These are phyloP conservation scores for Mucor sp. DNA, from an alignment of 371 early-diverging fungal species.

Conservation along the genomic window DNA sequence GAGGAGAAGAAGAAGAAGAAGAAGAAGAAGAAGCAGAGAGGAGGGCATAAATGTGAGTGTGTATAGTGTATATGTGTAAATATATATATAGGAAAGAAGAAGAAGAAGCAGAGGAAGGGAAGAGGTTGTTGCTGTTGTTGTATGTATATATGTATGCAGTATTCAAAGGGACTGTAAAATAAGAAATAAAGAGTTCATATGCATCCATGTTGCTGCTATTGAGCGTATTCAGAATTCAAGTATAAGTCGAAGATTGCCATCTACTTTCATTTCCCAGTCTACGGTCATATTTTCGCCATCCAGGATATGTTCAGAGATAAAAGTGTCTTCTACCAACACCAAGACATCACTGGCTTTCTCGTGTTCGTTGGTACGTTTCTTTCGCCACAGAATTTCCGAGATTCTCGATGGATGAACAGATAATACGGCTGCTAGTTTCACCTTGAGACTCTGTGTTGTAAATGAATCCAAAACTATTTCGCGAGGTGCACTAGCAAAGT, in stretches of 20 bases:
- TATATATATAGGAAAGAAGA: not conserved
- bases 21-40: not conserved
- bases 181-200: slow-evolving; percentile 5
- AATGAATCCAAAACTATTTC: slow-evolving; percentile 7
- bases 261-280: slow-evolving; percentile 25
- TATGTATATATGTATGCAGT: not conserved
- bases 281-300: slow-evolving; percentile 19
- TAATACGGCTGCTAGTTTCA: slow-evolving; percentile 8
- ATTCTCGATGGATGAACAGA: slow-evolving; percentile 14
- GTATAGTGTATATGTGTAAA: not conserved
- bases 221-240: slow-evolving; percentile 16
- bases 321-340: slow-evolving; percentile 28
- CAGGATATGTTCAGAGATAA: slow-evolving; percentile 21
- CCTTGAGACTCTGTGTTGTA: slow-evolving; percentile 14
- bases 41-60: not conserved
- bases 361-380: not conserved
- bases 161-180: not conserved
- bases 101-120: not conserved
- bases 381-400: slow-evolving; percentile 24
- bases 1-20: not conserved
- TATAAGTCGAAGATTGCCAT: slow-evolving; percentile 20
- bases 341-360: slow-evolving; percentile 9
- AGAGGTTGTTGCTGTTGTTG: not conserved
- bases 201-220: not conserved
- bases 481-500: not conserved